Base-by-base conservation (phyloP, 1,139 yeast genomes). In the Sugiyamaella sp. region DNA sequence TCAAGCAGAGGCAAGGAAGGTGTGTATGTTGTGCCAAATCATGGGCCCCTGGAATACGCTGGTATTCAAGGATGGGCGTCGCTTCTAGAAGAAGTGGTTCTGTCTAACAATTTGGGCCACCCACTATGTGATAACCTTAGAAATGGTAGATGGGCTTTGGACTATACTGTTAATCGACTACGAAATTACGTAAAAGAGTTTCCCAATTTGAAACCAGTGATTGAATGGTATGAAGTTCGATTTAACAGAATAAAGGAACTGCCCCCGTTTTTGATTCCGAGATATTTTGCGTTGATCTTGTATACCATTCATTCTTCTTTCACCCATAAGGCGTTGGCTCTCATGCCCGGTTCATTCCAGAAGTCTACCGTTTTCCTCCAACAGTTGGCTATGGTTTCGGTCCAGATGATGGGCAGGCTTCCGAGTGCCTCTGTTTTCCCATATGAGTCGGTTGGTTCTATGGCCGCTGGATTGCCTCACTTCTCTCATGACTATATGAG, bases 381-480 rank as follows among this genome's bases (percentile, higher is more conserved):
- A 68, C 78, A 85, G 58, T 76, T 93, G 61, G 88, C 95, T 0
- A 71, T 93, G 69, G 84, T 91, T 1, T 88, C 96, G 0, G 77
- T 90, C 47, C 98, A 93, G 72, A 86, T 93, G 96, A 80, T 86
- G 46, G 96, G 96, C 0, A 68, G 61, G 39, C 81, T 86, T 80
- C 80, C 83, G 46, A 82, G 84, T 43, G 88, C 97, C 0, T 88
- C 97, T 0, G 76, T 93, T 54, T 74, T 77, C 27, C 95, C 98
- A 0, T 75, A 74, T 48, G 75, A 77, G 25, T 56, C 51, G 6
- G 80, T 83, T 12, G 87, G 96, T 1, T 81, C 89, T 45, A 76
- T 93, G 80, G 97, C 98, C 14, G 99, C 99, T 1, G 99, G 98
- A 0, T 78, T 93, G 57, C 99, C 99, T 2, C 97, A 91, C 72